Evolutionary conservation across 257 asterid genomes (phyloP).

Genomic region (Pogostemon cablin): DNA sequence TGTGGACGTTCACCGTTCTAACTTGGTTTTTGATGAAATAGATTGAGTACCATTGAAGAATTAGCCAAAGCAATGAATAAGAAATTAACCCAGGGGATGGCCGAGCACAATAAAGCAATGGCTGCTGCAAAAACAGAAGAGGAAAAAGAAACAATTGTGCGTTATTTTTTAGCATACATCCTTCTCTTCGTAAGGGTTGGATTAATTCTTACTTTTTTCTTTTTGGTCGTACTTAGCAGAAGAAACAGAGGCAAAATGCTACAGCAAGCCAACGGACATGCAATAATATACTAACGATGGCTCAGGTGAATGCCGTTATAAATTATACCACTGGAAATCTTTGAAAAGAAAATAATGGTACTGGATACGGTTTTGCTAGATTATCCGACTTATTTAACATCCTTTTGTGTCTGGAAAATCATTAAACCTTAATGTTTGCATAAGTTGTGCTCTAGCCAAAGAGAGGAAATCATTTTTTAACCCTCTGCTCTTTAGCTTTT

Average conservation of each 20-base stretch:
- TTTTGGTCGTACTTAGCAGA: conserved; percentile 53
- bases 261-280: conserved; percentile 81
- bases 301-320: conserved; percentile 54
- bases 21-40: conserved; percentile 45
- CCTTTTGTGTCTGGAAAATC: background rate
- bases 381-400: background rate
- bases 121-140: conserved; percentile 86
- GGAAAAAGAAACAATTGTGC: conserved; percentile 75
- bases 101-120: conserved; percentile 88
- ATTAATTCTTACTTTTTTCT: conserved; percentile 25
- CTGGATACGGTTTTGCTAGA: background rate
- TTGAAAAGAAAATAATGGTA: background rate
- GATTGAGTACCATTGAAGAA: conserved; percentile 81
- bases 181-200: conserved; percentile 1
- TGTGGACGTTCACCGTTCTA: conserved; percentile 29
- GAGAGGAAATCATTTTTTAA: background rate
- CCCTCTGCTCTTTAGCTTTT: background rate
- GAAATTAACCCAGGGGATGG: conserved; percentile 92
- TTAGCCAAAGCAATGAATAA: conserved; percentile 80
- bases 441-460: background rate
- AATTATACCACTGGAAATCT: background rate
- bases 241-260: conserved; percentile 80
- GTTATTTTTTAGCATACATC: conserved; percentile 35
- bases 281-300: conserved; percentile 78
- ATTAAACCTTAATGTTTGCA: background rate